phyloP scores from a whole-genome alignment of 1,139 yeast species.

The Yamadazyma buinensis region DNA sequence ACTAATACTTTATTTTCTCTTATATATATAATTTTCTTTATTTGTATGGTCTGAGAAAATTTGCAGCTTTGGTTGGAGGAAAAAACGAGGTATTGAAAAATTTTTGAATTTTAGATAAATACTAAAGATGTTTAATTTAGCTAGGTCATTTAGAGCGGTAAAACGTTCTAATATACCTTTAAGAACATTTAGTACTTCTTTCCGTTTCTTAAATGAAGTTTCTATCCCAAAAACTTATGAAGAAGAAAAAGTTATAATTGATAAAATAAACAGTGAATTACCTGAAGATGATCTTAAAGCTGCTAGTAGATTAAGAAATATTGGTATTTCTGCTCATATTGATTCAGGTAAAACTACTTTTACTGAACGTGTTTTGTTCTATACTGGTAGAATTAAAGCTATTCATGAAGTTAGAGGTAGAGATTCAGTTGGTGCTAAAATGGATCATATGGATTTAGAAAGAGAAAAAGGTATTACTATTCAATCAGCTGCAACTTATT shows the following conservation, averaged over 20 bases:
- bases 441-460: slow-evolving; percentile 92
- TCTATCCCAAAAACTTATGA: slow-evolving; percentile 49
- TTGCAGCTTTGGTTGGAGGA: background rate
- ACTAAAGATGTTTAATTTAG: slow-evolving; percentile 1
- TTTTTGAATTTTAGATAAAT: background rate
- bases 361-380: slow-evolving; percentile 94
- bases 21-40: too few species aligned
- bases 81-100: background rate
- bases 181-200: slow-evolving; percentile 13
- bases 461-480: slow-evolving; percentile 95
- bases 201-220: slow-evolving; percentile 10
- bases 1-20: too few species aligned
- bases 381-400: slow-evolving; percentile 96
- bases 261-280: slow-evolving; percentile 51
- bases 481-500: slow-evolving; percentile 97
- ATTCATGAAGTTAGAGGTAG: slow-evolving; percentile 98
- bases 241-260: slow-evolving; percentile 67
- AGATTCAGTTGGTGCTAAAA: slow-evolving; percentile 97
- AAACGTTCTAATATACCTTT: background rate
- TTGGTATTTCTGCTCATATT: slow-evolving; percentile 96
- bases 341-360: slow-evolving; percentile 81
- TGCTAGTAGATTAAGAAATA: slow-evolving; percentile 71
- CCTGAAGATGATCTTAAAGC: slow-evolving; percentile 55
- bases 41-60: too few species aligned
- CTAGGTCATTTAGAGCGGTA: slow-evolving; percentile 1